A percentile compares a stretch with the other conserved stretches of the same genome.
Conservation (phyloP, 495 filamentous ascomycete species). For the Bacidia rubella region DNA sequence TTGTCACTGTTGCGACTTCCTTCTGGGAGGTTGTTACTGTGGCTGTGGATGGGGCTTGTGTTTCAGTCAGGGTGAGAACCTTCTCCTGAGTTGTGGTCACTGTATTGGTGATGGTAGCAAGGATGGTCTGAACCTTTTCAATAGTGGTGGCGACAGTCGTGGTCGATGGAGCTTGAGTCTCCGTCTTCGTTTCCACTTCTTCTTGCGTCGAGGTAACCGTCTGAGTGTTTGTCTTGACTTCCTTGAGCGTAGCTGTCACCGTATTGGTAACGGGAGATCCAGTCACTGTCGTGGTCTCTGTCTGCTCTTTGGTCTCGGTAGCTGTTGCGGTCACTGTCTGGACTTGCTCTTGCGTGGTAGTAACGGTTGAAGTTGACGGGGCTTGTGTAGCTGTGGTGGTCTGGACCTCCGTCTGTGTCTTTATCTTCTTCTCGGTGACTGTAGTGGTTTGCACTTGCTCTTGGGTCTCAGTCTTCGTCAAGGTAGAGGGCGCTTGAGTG, state of each 20-base stretch:
- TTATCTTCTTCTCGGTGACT: background rate
- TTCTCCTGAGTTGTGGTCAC: background rate
- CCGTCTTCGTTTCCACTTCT: conserved; percentile 1
- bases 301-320: background rate
- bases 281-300: background rate
- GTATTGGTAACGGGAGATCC: background rate
- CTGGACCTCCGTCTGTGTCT: background rate
- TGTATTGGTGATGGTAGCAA: background rate
- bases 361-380: background rate
- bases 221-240: conserved; percentile 1
- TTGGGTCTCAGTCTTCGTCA: background rate
- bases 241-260: background rate
- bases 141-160: background rate
- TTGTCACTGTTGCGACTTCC: background rate
- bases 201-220: background rate
- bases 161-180: background rate
- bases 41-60: background rate
- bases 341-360: background rate
- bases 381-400: background rate
- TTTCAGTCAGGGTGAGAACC: background rate
- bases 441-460: background rate
- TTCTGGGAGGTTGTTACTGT: background rate
- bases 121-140: background rate
- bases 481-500: background rate
- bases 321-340: background rate